phyloP scores from a whole-genome alignment of 768 basidiomycete species.

The Tylopilus intermedius region DNA sequence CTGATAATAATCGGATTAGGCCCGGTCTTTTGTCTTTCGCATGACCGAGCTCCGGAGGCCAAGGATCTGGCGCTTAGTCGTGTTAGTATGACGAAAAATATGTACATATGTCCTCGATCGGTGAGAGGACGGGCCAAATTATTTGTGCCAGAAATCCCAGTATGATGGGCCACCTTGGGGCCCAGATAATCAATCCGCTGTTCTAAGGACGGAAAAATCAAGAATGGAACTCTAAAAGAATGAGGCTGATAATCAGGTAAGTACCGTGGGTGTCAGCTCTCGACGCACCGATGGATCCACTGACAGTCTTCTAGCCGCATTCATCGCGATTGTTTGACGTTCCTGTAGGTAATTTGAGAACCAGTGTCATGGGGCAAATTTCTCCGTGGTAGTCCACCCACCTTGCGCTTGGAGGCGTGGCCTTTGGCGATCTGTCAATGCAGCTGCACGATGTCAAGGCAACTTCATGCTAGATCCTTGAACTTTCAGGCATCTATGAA shows the following conservation, averaged over 20 bases:
- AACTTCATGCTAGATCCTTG: too few species aligned
- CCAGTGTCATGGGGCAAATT: neutral
- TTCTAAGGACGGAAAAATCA: neutral
- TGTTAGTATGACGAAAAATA: conserved; percentile 2
- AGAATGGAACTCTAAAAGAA: conserved; percentile 11
- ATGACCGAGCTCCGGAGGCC: neutral
- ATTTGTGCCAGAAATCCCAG: neutral
- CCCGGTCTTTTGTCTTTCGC: neutral
- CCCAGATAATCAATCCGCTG: neutral
- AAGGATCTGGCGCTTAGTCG: neutral
- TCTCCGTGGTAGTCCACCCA: neutral
- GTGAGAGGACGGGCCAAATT: neutral
- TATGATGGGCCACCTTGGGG: conserved; percentile 1
- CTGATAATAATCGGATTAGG: conserved; percentile 3
- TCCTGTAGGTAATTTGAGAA: neutral
- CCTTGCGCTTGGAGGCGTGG: neutral
- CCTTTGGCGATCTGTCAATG: too few species aligned
- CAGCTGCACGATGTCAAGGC: too few species aligned
- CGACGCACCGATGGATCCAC: neutral
- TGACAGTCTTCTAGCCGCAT: neutral
- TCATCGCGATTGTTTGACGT: neutral
- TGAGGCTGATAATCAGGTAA: neutral
- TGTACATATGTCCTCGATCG: neutral
- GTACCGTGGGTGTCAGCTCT: neutral
- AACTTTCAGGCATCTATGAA: too few species aligned